These are phyloP conservation scores for Gigaspora rosea DNA, from an alignment of 192 early-diverging fungal genomes.

Conservation along the genomic window DNA sequence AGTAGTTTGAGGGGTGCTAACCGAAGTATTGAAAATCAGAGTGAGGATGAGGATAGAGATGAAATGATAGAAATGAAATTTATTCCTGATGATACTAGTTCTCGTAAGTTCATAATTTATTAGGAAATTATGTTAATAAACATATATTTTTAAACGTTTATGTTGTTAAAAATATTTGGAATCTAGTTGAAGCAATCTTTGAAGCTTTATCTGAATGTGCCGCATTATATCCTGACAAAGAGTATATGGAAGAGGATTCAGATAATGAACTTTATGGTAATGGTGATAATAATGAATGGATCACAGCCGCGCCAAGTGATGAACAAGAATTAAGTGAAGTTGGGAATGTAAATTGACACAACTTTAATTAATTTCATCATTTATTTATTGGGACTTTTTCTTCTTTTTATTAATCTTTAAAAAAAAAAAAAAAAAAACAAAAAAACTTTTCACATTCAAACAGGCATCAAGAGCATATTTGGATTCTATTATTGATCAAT, in stretches of 20 bases:
- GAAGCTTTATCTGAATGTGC: conserved; percentile 62
- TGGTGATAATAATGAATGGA: conserved; percentile 22
- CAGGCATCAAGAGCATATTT: background rate
- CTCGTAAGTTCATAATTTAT: conserved; percentile 42
- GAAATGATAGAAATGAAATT: conserved; percentile 52
- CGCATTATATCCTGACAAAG: conserved; percentile 63
- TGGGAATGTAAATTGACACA: conserved; percentile 15
- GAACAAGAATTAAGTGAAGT: conserved; percentile 44
- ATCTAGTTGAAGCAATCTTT: conserved; percentile 63
- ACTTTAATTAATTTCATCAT: background rate
- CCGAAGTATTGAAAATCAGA: background rate
- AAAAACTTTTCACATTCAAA: background rate
- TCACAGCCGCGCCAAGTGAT: conserved; percentile 38
- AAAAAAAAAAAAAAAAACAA: too few species aligned
- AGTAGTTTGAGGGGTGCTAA: background rate
- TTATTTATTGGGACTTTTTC: background rate
- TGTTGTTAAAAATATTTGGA: background rate
- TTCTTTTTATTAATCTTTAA: background rate
- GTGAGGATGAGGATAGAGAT: conserved; percentile 45
- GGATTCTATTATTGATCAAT: background rate
- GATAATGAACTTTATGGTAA: conserved; percentile 34
- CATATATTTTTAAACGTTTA: background rate
- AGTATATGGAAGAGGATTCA: conserved; percentile 42
- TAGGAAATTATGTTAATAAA: background rate
- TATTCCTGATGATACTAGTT: conserved; percentile 54